These are phyloP conservation scores for Aphanomyces astaci DNA, from an alignment of 352 stramenopile species.

Conservation along the genomic window DNA sequence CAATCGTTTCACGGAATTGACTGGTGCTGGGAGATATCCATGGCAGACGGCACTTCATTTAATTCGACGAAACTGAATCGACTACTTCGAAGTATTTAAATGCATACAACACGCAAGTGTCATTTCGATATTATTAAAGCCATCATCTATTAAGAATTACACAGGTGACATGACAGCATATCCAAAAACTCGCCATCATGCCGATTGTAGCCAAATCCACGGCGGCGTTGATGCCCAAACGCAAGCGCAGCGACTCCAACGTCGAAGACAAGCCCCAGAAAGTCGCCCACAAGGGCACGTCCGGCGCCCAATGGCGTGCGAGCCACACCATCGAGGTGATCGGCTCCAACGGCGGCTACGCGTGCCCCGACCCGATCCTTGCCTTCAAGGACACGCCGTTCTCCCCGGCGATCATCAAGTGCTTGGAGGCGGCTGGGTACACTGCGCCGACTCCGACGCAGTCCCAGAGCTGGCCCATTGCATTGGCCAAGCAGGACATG, in stretches of 20 bases:
- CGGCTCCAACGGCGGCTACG: neutral
- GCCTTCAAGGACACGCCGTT: constrained; percentile 17
- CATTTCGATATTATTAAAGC: constrained; percentile 12
- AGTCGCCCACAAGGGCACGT: neutral
- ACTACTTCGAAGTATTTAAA: too few species aligned
- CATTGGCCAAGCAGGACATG: constrained; percentile 71
- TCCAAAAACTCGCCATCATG: constrained; percentile 7
- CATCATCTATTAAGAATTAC: neutral
- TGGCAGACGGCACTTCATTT: neutral
- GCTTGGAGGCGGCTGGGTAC: constrained; percentile 36
- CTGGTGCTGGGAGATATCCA: neutral
- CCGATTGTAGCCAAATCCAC: neutral
- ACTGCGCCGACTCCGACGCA: constrained; percentile 67
- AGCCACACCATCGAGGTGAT: constrained; percentile 13
- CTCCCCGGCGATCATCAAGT: constrained; percentile 7
- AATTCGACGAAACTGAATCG: too few species aligned
- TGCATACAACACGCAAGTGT: neutral
- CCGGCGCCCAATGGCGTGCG: constrained; percentile 4
- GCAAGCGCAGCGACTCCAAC: constrained; percentile 9
- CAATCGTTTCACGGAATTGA: neutral
- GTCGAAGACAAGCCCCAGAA: constrained; percentile 6
- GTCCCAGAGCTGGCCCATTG: constrained; percentile 21
- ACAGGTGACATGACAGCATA: neutral
- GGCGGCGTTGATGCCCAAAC: constrained; percentile 3
- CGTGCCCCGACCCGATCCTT: constrained; percentile 16